Base-by-base conservation (phyloP, 768 basidiomycete species). In the Hydnomerulius pinastri region DNA sequence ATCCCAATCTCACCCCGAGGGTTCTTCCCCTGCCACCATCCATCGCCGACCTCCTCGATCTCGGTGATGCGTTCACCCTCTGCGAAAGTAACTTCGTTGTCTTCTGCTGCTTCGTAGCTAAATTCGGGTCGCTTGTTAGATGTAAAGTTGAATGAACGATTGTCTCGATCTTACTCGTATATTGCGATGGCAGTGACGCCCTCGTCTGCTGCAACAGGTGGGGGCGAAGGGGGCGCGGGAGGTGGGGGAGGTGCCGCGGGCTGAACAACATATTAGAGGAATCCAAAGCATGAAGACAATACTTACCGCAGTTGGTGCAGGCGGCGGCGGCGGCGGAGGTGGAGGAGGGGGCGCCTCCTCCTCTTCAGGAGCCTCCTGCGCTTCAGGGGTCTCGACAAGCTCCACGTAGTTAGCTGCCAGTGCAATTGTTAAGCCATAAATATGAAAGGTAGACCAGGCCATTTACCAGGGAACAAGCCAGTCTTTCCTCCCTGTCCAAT, bases 371-470 rank as follows among this genome's bases (percentile, higher is more conserved):
- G 67, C 75, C 8, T 59, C 71, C 21, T 65, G 65, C 10, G 57
- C 66, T 27, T 74, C 76, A 18, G 72, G 63, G 27, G 69, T 63
- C 54, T 86, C 84, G 12, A 92, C 65, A 29, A 90, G 57, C 58
- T 94, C 88, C 33, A 95, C 92, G 59, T 96, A 97, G 64, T 93
- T 94, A 6, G 92, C 90, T 86, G n/a, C n/a, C n/a, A 57, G 24
- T 17, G 20, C 6, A 35, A 10, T 15, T 10, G n/a, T 36, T 47
- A 35, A 38, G 20, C n/a, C 11, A 28, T n/a, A 35, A 12, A 25
- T 4, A n/a, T 30, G 5, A 42, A 27, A 43, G 25, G 39, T 6
- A 24, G n/a, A 28, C 21, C 46, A 35, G n/a, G 33, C 3, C 6
- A 54, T 78, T 20, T 57, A 91, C 89, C 80, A 51, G 93, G 94